Percentiles rank a stretch among this genome's conserved stretches.
phyloP scores from a whole-genome alignment of 257 asterid genomes.

The Scutellaria galericulata region DNA sequence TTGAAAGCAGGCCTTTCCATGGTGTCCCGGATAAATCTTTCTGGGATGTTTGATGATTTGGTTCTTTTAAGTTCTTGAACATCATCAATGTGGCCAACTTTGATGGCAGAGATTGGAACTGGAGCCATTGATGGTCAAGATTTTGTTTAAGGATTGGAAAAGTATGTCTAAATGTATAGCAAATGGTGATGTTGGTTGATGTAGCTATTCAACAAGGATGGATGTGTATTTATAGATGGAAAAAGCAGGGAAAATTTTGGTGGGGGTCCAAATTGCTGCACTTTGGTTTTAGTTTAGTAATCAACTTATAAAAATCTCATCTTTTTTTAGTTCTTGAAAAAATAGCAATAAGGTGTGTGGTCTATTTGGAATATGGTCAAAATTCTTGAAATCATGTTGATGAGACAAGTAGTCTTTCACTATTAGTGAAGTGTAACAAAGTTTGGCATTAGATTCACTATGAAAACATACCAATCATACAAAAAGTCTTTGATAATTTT shows the following conservation, averaged over 20 bases:
- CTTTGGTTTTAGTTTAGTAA: constrained; percentile 29
- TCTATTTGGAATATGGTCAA: no score
- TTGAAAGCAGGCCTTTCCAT: constrained; percentile 64
- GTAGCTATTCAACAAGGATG: constrained; percentile 30
- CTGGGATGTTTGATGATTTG: constrained; percentile 63
- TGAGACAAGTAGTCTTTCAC: no score
- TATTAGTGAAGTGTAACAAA: no score
- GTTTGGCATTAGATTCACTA: no score
- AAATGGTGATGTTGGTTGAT: constrained; percentile 36
- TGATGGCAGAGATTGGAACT: constrained; percentile 49
- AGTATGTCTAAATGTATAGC: not conserved
- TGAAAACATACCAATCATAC: no score
- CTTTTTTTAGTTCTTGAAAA: no score
- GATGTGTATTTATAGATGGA: constrained; percentile 58
- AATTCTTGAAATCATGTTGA: no score
- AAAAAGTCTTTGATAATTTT: no score
- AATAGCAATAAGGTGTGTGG: no score
- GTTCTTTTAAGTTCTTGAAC: constrained; percentile 77
- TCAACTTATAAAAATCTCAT: no score
- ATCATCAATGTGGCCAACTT: constrained; percentile 90
- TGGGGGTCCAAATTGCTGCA: constrained; percentile 36
- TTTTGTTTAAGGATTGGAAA: not conserved
- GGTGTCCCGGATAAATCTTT: constrained; percentile 70
- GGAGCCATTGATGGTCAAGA: constrained; percentile 59
- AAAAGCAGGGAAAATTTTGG: constrained; percentile 3